phyloP scores from a whole-genome alignment of 192 early-diverging fungal species.

The Ramicandelaber brevisporus region DNA sequence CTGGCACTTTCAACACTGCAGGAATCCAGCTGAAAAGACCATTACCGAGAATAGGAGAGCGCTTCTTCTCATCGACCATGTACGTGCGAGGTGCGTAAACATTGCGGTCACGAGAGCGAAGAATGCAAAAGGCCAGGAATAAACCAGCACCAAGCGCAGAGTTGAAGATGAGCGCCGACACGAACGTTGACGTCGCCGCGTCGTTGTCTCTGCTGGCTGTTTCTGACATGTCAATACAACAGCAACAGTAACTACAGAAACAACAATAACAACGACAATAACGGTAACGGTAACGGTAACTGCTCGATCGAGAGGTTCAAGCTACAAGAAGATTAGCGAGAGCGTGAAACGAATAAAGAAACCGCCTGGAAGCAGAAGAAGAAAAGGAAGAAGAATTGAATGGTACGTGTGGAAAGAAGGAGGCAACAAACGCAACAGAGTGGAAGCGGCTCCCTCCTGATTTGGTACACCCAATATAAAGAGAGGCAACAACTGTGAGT shows the following conservation, averaged over 20 bases:
- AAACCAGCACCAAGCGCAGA: conserved; percentile 17
- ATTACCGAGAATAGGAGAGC: conserved; percentile 20
- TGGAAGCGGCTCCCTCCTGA: no score
- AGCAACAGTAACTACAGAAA: not conserved
- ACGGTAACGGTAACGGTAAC: not conserved
- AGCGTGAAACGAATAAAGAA: conserved; percentile 1
- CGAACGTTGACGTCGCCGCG: conserved; percentile 23
- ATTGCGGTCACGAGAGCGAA: conserved; percentile 29
- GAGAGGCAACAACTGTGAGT: no score
- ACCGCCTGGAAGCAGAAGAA: not conserved
- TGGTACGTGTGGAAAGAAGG: not conserved
- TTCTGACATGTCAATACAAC: not conserved
- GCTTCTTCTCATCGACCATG: conserved; percentile 22
- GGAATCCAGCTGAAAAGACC: conserved; percentile 32
- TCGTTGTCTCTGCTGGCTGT: conserved; percentile 1
- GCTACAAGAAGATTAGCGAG: not conserved
- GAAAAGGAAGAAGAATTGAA: not conserved
- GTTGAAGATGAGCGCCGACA: conserved; percentile 45
- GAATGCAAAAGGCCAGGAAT: conserved; percentile 30
- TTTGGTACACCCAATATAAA: no score
- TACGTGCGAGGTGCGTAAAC: conserved; percentile 51
- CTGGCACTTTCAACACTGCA: conserved; percentile 19
- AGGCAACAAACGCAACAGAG: not conserved
- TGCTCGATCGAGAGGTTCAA: no score
- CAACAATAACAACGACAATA: not conserved